Conservation (phyloP, 2,329 filamentous ascomycete genomes). For the Paecilomyces fulvus region DNA sequence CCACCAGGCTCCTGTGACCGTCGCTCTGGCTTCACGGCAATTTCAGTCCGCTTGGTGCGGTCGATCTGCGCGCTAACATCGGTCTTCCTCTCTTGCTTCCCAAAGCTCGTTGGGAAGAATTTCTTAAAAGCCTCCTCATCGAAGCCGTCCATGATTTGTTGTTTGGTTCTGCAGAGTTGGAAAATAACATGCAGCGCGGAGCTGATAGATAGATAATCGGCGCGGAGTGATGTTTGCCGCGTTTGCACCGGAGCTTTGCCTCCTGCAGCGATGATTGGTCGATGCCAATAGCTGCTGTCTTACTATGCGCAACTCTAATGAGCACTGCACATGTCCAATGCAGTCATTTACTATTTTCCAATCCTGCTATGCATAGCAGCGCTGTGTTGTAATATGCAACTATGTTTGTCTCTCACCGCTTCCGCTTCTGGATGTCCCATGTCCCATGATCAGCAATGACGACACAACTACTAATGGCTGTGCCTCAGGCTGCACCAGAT, state of each 20-base stretch:
- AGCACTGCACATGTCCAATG: no score
- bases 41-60: conserved; percentile 57
- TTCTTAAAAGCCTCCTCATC: conserved; percentile 40
- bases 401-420: no score
- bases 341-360: no score
- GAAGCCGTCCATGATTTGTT: conserved; percentile 30
- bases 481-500: no score
- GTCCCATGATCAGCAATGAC: no score
- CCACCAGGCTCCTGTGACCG: conserved; percentile 10
- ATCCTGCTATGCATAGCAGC: no score
- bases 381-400: no score
- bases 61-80: conserved; percentile 76
- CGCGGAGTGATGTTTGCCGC: conserved; percentile 4
- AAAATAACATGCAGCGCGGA: neutral
- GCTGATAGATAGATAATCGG: neutral
- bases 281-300: no score
- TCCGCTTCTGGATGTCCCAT: no score
- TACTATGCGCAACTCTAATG: no score
- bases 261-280: neutral
- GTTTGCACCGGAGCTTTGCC: conserved; percentile 17
- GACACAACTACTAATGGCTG: no score
- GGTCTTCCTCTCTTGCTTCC: conserved; percentile 66
- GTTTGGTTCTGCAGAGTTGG: neutral
- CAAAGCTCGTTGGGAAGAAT: conserved; percentile 76
- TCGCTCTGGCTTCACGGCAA: conserved; percentile 25